These are phyloP conservation scores for Rhodomyrtus tomentosa DNA, from an alignment of 345 rosid species.

Conservation along the genomic window DNA sequence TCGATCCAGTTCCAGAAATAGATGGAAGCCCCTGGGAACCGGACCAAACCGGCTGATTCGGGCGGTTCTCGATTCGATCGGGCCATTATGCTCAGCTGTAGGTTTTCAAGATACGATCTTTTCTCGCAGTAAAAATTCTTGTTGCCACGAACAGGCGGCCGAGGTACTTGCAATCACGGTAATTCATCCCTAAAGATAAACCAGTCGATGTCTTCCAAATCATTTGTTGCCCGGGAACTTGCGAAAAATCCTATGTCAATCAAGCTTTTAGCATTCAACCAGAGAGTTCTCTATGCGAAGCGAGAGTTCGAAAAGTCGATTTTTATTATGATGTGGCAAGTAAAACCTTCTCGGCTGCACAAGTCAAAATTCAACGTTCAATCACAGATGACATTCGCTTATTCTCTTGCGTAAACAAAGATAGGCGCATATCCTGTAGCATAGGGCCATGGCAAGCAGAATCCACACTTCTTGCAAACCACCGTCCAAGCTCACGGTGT, in stretches of 20 bases:
- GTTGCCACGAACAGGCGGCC: neutral
- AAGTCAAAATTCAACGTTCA: neutral
- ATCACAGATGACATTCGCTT: constrained; percentile 44
- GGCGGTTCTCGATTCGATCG: too few relatives aligned
- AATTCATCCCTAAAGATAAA: neutral
- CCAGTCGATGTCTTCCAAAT: neutral
- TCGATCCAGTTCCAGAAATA: too few relatives aligned
- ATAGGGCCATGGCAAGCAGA: constrained; percentile 69
- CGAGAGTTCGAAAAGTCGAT: neutral
- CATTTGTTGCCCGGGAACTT: neutral
- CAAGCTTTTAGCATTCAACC: neutral
- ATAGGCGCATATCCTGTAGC: constrained; percentile 58
- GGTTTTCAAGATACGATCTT: neutral
- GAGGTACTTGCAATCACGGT: neutral
- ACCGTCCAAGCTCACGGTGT: constrained; percentile 60
- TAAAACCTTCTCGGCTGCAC: neutral
- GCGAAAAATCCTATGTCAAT: neutral
- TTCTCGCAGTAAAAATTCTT: neutral
- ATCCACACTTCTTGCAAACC: constrained; percentile 91
- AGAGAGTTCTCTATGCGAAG: neutral
- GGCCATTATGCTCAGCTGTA: too few relatives aligned
- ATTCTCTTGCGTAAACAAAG: constrained; percentile 63
- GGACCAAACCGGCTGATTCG: too few relatives aligned
- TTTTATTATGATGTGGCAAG: neutral
- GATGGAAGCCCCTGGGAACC: too few relatives aligned